Base-by-base conservation (phyloP, 202 grass and related monocot species). In the Zizania palustris region DNA sequence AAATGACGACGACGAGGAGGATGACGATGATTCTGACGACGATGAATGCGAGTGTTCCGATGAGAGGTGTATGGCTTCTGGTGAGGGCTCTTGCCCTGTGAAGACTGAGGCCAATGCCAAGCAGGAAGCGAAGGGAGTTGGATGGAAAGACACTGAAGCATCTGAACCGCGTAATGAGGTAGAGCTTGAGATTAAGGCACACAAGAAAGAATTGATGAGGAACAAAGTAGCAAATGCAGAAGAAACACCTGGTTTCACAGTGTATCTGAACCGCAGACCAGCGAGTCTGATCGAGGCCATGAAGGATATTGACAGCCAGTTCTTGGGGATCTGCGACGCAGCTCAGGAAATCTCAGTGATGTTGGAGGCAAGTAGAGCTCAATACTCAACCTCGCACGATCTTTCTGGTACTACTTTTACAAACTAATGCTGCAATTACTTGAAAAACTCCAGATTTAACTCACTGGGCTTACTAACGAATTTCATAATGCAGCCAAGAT, bases 331-430 rank as follows among this genome's bases (percentile, higher is more conserved):
- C 80, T 95, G 87, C 22, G 76, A 85, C 3, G 77, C 83, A 80
- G 92, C 96, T 75, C 85, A 88, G 72, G 96, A 99, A 87, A 69
- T 99, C 74, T 90, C 96, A 34, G 75, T 76, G 77, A 90, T 99
- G 89, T 72, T 99, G 87, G 92, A 99, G 76, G 87, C 89, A 80
- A 92, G 87, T 87, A 82, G 81, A 88, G 89, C 86, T 85, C 89
- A 93, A 72, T 87, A 79, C 80, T 84, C 90, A 73, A 82, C 85
- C 85, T 83, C 92, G 75, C 93, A 71, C 49, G 89, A 99, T 72
- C 77, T 96, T 83, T 86, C 96, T 45, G 96, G 96, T 99, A 92
- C 76, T 50, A 51, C 46, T 88, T 87, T 81, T 85, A 72, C 60
- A 55, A 77, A 77, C 75, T 60, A 80, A 74, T 68, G 60, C 60